Percentiles rank a stretch among this genome's conserved stretches.
Conservation (phyloP, 2,329 filamentous ascomycete species). For the Arthrobotrys iridis region DNA sequence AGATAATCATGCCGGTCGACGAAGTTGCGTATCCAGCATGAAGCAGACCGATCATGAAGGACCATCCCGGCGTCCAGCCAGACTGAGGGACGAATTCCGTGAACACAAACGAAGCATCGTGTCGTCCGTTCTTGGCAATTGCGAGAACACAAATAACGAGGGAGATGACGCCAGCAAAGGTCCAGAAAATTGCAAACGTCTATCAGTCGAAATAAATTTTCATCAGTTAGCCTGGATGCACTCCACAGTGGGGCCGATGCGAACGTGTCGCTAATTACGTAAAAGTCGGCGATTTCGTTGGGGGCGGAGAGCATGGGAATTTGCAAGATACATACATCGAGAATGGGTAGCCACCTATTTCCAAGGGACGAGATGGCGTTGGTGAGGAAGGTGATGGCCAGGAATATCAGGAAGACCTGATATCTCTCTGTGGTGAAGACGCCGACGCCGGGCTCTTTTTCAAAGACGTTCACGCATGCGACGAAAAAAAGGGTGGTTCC, state of each 20-base stretch:
- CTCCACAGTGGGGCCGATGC: conserved; percentile 32
- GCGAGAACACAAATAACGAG: conserved; percentile 72
- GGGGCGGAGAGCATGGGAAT: conserved; percentile 55
- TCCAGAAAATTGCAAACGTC: conserved; percentile 79
- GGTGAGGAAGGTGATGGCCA: conserved; percentile 65
- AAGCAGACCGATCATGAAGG: conserved; percentile 76
- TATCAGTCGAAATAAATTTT: conserved; percentile 59
- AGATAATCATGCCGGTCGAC: conserved; percentile 82
- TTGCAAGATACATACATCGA: conserved; percentile 70
- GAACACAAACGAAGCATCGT: conserved; percentile 72
- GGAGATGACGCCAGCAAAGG: conserved; percentile 75
- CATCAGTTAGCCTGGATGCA: conserved; percentile 29
- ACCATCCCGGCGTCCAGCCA: conserved; percentile 77
- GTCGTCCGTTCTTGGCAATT: conserved; percentile 75
- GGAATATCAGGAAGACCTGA: conserved; percentile 65
- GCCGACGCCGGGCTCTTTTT: conserved; percentile 63
- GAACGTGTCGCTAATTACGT: conserved; percentile 45
- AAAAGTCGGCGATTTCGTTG: conserved; percentile 52
- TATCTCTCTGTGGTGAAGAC: conserved; percentile 64
- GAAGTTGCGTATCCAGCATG: conserved; percentile 79
- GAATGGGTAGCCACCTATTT: conserved; percentile 67
- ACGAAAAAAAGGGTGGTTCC: conserved; percentile 70
- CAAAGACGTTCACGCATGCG: conserved; percentile 69
- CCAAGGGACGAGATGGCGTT: conserved; percentile 67
- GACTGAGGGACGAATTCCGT: conserved; percentile 74